Evolutionary conservation across 164 flowering plant genomes (phyloP).

Genomic region (Liquidambar formosana): DNA sequence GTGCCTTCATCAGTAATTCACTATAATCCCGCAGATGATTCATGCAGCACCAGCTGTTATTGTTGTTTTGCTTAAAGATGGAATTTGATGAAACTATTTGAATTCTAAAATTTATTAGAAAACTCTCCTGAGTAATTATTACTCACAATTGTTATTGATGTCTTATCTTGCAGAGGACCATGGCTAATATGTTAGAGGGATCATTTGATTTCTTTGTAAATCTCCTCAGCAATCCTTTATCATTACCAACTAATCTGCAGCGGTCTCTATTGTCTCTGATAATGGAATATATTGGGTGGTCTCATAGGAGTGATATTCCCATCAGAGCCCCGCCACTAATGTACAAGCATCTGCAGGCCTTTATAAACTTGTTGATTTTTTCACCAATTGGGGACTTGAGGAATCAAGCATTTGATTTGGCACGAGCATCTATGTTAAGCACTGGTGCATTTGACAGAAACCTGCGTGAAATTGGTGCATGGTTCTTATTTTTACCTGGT

Average conservation of each 20-base stretch:
- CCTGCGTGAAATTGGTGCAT: slow-evolving; percentile 60
- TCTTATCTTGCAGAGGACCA: slow-evolving; percentile 56
- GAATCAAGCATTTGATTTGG: slow-evolving; percentile 63
- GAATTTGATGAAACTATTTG: not conserved
- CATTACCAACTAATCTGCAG: slow-evolving; percentile 52
- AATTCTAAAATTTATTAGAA: not conserved
- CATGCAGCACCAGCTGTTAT: not conserved
- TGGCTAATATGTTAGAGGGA: slow-evolving; percentile 59
- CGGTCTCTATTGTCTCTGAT: slow-evolving; percentile 68
- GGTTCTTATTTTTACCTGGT: slow-evolving; percentile 87
- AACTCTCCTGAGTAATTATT: not conserved
- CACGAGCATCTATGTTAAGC: slow-evolving; percentile 75
- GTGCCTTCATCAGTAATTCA: too few species aligned
- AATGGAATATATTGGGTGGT: slow-evolving; percentile 49
- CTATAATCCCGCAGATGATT: too few species aligned
- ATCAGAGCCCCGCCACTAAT: slow-evolving; percentile 46
- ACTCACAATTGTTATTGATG: not conserved
- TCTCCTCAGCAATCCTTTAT: slow-evolving; percentile 54
- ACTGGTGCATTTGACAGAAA: slow-evolving; percentile 88
- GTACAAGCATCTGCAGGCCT: slow-evolving; percentile 70
- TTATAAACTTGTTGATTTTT: slow-evolving; percentile 51
- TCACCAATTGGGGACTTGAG: slow-evolving; percentile 55
- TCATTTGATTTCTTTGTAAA: slow-evolving; percentile 73
- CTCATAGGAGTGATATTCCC: slow-evolving; percentile 30
- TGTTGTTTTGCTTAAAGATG: not conserved